A percentile compares a stretch with the other conserved stretches of the same genome.
phyloP scores from a whole-genome alignment of 331 rosid species.

The Quercus lobata region DNA sequence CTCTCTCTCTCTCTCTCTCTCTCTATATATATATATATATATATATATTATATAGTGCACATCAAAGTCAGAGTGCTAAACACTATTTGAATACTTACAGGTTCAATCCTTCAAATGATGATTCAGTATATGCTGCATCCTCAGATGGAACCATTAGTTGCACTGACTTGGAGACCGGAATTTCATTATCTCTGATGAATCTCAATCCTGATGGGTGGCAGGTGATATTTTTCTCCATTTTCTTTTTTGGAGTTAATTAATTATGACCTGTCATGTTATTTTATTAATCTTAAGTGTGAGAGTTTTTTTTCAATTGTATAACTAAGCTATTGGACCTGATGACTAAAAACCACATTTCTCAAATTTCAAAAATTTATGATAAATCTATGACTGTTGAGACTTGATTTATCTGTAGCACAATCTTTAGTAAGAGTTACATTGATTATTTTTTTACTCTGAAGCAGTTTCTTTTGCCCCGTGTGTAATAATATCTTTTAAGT shows the following conservation, averaged over 20 bases:
- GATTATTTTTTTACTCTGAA: neutral
- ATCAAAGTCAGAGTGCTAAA: constrained; percentile 9
- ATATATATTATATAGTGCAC: neutral
- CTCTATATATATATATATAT: neutral
- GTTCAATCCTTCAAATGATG: constrained; percentile 72
- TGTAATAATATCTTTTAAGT: no score
- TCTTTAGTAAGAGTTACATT: neutral
- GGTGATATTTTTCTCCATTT: constrained; percentile 34
- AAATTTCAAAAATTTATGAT: neutral
- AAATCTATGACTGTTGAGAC: neutral
- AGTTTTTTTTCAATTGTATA: neutral
- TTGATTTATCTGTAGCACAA: neutral
- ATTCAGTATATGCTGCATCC: constrained; percentile 73
- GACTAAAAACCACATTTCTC: neutral
- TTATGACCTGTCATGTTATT: neutral
- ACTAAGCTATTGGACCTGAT: neutral
- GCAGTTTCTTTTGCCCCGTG: neutral
- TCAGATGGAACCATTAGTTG: constrained; percentile 86
- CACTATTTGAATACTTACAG: constrained; percentile 36
- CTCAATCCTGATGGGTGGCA: constrained; percentile 91
- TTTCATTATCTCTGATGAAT: constrained; percentile 61
- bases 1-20: neutral
- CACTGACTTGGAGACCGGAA: constrained; percentile 87
- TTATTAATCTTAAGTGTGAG: neutral
- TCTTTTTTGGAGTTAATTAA: neutral